A percentile compares a stretch with the other conserved stretches of the same genome.
Conservation (phyloP, 495 filamentous ascomycete genomes). For the Neurospora discreta region DNA sequence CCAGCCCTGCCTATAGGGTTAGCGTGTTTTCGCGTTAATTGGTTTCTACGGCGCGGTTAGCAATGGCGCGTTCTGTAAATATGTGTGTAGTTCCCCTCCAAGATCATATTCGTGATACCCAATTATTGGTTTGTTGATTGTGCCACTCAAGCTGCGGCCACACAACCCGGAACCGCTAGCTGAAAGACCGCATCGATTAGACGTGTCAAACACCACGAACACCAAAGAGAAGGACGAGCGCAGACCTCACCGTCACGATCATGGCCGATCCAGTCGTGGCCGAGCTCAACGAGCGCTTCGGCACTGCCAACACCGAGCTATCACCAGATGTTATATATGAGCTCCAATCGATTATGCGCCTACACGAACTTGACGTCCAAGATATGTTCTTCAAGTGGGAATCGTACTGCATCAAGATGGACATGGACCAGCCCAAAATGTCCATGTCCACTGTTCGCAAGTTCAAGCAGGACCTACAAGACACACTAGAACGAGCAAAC, state of each 20-base stretch:
- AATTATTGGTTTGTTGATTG: background rate
- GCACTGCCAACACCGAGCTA: slow-evolving; percentile 37
- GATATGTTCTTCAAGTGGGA: slow-evolving; percentile 98
- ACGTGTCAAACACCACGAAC: background rate
- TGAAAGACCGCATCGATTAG: background rate
- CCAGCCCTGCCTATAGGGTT: background rate
- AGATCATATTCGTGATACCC: background rate
- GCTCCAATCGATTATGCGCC: slow-evolving; percentile 69
- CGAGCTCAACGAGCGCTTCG: slow-evolving; percentile 64
- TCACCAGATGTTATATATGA: slow-evolving; percentile 65
- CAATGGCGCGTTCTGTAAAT: background rate
- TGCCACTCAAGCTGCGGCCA: background rate
- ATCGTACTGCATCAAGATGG: slow-evolving; percentile 89
- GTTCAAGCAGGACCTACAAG: slow-evolving; percentile 81
- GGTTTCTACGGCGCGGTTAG: slow-evolving; percentile 6
- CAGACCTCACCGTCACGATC: background rate
- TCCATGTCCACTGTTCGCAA: slow-evolving; percentile 54
- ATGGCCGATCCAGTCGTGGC: slow-evolving; percentile 42
- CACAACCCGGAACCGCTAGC: background rate
- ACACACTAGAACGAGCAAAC: slow-evolving; percentile 60
- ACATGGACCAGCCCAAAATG: slow-evolving; percentile 56
- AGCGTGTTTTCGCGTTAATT: slow-evolving; percentile 19
- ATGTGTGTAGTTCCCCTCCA: background rate
- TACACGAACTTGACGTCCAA: slow-evolving; percentile 64
- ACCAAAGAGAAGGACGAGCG: background rate